Conservation (phyloP, 2,329 filamentous ascomycete genomes). For the Penicillium griseofulvum region DNA sequence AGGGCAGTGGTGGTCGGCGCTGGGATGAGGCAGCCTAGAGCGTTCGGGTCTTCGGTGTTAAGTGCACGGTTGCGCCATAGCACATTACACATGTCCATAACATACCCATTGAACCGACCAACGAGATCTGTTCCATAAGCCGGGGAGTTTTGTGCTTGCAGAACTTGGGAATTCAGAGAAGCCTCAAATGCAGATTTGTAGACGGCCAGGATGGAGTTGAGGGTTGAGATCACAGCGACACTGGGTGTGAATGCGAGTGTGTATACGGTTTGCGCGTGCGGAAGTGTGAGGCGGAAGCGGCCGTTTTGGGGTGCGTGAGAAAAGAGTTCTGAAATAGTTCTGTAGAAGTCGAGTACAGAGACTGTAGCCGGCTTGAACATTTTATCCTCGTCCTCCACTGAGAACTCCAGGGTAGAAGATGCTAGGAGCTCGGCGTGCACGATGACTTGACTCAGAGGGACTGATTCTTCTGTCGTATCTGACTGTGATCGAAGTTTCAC, state of each 20-base stretch:
- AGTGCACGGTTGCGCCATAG: constrained; percentile 76
- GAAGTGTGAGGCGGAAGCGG: constrained; percentile 65
- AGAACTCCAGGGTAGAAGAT: constrained; percentile 59
- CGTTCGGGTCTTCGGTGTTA: constrained; percentile 60
- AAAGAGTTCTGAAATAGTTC: constrained; percentile 58
- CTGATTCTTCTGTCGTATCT: constrained; percentile 27
- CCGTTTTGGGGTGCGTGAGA: constrained; percentile 52
- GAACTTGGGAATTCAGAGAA: constrained; percentile 47
- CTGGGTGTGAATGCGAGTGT: constrained; percentile 66
- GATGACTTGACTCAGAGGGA: constrained; percentile 44
- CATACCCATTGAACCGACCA: constrained; percentile 73
- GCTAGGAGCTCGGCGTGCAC: constrained; percentile 55
- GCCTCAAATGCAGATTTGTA: constrained; percentile 75
- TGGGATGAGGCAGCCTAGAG: constrained; percentile 54
- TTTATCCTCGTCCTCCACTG: constrained; percentile 13
- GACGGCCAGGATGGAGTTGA: constrained; percentile 65
- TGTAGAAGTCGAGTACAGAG: constrained; percentile 67
- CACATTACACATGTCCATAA: constrained; percentile 85
- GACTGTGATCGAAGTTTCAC: constrained; percentile 32
- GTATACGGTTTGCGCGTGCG: constrained; percentile 67
- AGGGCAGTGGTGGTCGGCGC: constrained; percentile 45
- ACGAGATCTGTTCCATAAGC: constrained; percentile 61
- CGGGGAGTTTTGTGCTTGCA: constrained; percentile 33
- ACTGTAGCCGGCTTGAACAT: constrained; percentile 40
- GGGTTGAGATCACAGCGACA: constrained; percentile 62